Percentiles rank a stretch among this genome's conserved stretches.
Conservation (phyloP, 208 protist genomes). For the Trichomonas gallinae region DNA sequence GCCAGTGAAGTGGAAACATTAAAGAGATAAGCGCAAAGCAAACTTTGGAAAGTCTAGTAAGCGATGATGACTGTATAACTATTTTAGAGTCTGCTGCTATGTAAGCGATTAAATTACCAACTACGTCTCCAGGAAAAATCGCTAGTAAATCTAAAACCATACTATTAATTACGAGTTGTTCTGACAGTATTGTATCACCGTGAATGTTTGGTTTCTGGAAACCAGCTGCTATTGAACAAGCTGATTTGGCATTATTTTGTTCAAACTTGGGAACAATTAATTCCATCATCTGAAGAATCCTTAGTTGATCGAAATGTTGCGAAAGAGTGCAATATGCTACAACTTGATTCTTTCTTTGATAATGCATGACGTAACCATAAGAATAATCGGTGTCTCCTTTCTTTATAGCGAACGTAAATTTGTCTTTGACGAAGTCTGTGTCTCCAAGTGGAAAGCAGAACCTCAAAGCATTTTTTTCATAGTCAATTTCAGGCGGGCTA, state of each 20-base stretch:
- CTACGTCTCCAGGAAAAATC: neutral
- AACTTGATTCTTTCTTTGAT: neutral
- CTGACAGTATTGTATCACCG: neutral
- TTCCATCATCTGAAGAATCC: neutral
- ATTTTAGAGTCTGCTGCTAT: neutral
- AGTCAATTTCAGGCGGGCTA: neutral
- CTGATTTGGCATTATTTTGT: neutral
- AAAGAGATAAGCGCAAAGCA: neutral
- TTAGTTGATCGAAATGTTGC: neutral
- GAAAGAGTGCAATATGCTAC: neutral
- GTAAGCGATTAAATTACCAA: neutral
- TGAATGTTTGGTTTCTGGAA: neutral
- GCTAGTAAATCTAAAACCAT: neutral
- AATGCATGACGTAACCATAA: neutral
- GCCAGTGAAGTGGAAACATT: neutral
- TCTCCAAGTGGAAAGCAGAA: neutral
- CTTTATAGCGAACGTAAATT: neutral
- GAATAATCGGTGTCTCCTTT: neutral
- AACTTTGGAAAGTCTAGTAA: neutral
- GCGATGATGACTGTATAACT: neutral
- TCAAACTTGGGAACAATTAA: neutral
- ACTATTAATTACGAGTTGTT: neutral
- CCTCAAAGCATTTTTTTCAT: neutral
- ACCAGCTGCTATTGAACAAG: neutral
- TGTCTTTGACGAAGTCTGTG: neutral